Conservation (phyloP, 2,329 filamentous ascomycete species). For the Penicillium sp. region DNA sequence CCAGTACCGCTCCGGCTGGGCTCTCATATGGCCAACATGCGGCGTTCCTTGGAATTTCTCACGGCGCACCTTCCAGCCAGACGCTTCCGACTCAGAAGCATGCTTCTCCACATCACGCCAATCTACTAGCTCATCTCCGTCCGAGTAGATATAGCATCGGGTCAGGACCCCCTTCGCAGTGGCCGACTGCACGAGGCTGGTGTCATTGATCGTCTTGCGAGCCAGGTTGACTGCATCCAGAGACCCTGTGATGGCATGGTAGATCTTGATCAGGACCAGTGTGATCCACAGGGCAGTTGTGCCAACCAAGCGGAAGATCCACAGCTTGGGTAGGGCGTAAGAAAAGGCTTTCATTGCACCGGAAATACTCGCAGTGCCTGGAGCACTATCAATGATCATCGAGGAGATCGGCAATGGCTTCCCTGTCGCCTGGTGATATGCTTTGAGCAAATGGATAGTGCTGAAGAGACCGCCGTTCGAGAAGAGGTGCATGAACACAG, state of each 20-base stretch:
- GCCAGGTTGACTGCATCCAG: slow-evolving; percentile 35
- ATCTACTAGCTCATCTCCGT: slow-evolving; percentile 43
- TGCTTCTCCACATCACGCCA: slow-evolving; percentile 45
- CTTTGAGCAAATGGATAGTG: slow-evolving; percentile 42
- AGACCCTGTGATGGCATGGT: slow-evolving; percentile 23
- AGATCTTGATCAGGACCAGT: slow-evolving; percentile 27
- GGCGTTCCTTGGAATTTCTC: slow-evolving; percentile 43
- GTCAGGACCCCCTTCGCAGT: slow-evolving; percentile 14
- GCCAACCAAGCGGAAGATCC: slow-evolving; percentile 36
- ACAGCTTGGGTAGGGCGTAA: slow-evolving; percentile 39
- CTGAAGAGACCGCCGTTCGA: slow-evolving; percentile 55
- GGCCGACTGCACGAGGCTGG: slow-evolving; percentile 22
- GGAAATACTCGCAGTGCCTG: slow-evolving; percentile 41
- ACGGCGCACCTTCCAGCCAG: slow-evolving; percentile 38
- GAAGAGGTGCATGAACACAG: slow-evolving; percentile 52
- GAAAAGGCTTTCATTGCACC: slow-evolving; percentile 40
- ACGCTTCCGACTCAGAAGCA: slow-evolving; percentile 37
- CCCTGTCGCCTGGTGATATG: slow-evolving; percentile 42
- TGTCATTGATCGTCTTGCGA: slow-evolving; percentile 39
- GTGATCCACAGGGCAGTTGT: slow-evolving; percentile 31
- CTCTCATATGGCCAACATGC: slow-evolving; percentile 48
- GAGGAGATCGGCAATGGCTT: slow-evolving; percentile 44
- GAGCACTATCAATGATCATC: slow-evolving; percentile 52
- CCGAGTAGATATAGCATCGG: slow-evolving; percentile 48
- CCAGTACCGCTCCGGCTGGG: slow-evolving; percentile 47